Conservation (phyloP, 306 rosid species). For the Hippophae rhamnoides region DNA sequence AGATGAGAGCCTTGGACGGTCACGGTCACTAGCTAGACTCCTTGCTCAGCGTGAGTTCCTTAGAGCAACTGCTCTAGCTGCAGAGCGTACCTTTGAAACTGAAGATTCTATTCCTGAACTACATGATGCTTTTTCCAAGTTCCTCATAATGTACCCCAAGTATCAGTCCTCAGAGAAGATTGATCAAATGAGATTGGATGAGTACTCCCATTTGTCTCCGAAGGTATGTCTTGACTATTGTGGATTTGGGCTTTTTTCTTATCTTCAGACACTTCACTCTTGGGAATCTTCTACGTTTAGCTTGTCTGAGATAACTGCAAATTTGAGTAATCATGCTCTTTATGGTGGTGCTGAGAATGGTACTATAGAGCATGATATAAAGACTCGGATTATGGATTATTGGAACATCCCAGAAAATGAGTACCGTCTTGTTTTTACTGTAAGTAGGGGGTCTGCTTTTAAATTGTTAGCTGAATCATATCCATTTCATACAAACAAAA, state of each 20-base stretch:
- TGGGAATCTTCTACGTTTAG: conserved; percentile 98
- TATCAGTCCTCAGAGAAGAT: conserved; percentile 71
- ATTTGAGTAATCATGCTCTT: conserved; percentile 83
- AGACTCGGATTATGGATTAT: conserved; percentile 80
- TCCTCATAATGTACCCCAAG: conserved; percentile 88
- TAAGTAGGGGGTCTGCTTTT: conserved; percentile 90
- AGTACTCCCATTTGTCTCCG: conserved; percentile 65
- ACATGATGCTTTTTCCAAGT: conserved; percentile 56
- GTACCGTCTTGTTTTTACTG: conserved; percentile 91
- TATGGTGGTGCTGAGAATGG: conserved; percentile 94
- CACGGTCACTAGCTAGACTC: conserved; percentile 84
- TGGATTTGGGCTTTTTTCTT: conserved; percentile 91
- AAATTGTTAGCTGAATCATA: conserved; percentile 78
- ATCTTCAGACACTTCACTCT: conserved; percentile 76
- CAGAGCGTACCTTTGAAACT: conserved; percentile 62
- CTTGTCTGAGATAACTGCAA: conserved; percentile 91
- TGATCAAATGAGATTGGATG: conserved; percentile 77
- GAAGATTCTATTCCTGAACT: conserved; percentile 60
- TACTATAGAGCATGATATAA: conserved; percentile 77
- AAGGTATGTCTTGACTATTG: conserved; percentile 99
- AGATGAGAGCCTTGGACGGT: conserved; percentile 60
- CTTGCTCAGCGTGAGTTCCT: conserved; percentile 86
- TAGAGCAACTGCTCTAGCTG: conserved; percentile 80
- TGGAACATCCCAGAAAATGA: conserved; percentile 91
- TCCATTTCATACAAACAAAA: conserved; percentile 90